A percentile compares a stretch with the other conserved stretches of the same genome.
phyloP scores from a whole-genome alignment of 768 basidiomycete species.

The Mycena leptocephala region DNA sequence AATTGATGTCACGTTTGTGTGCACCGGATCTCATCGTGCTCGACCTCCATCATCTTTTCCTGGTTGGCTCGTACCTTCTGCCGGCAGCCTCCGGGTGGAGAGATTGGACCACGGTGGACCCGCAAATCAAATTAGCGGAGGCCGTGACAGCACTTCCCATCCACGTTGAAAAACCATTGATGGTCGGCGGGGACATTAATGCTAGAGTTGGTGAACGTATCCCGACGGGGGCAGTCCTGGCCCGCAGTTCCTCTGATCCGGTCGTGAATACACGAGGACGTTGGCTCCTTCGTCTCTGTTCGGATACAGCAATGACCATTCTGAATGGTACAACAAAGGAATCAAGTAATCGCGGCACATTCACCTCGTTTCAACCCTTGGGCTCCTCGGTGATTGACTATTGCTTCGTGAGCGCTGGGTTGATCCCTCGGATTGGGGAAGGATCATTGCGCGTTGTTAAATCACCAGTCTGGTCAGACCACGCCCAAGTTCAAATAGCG shows the following conservation, averaged over 20 bases:
- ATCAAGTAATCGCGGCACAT: neutral
- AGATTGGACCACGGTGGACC: neutral
- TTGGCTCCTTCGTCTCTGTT: neutral
- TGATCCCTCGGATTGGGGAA: neutral
- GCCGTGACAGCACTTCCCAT: neutral
- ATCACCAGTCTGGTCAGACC: slow-evolving; percentile 1
- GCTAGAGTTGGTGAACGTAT: neutral
- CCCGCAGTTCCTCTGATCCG: neutral
- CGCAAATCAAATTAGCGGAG: neutral
- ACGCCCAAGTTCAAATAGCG: neutral
- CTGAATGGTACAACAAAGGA: neutral
- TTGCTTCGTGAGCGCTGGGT: neutral
- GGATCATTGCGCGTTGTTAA: neutral
- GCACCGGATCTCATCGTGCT: neutral
- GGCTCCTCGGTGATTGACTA: neutral
- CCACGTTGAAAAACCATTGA: neutral
- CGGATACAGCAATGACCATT: neutral
- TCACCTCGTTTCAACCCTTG: neutral
- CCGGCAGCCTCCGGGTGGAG: neutral
- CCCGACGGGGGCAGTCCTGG: neutral
- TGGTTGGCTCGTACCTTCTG: neutral
- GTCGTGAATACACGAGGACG: neutral
- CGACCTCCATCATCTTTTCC: neutral
- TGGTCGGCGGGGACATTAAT: neutral
- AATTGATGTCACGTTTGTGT: neutral